A percentile compares a stretch with the other conserved stretches of the same genome.
These are phyloP conservation scores for Diaporthe batatas DNA, from an alignment of 2,329 filamentous ascomycete genomes.

Conservation along the genomic window DNA sequence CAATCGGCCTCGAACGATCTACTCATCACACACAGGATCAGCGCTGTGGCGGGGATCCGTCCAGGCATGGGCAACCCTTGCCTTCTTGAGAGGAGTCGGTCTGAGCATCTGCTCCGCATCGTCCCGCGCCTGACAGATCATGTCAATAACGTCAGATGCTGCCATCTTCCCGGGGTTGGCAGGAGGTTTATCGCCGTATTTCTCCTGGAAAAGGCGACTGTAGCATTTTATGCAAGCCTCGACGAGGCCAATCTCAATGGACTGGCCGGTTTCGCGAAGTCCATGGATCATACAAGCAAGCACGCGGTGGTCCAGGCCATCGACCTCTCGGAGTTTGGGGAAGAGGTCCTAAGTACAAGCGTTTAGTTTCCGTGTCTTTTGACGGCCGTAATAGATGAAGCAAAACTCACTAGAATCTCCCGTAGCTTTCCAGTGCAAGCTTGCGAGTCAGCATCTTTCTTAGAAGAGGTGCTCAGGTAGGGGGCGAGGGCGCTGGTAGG, in stretches of 20 bases:
- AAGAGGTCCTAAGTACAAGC: conserved; percentile 16
- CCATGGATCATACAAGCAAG: conserved; percentile 15
- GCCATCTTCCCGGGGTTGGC: not conserved
- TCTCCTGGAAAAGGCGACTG: conserved; percentile 14
- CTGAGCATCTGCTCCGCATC: conserved; percentile 28
- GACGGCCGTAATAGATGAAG: not conserved
- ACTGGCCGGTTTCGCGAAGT: conserved; percentile 32
- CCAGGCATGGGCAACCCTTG: conserved; percentile 7
- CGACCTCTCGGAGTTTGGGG: conserved; percentile 12
- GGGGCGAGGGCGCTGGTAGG: conserved; percentile 8
- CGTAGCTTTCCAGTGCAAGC: conserved; percentile 15
- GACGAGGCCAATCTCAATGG: conserved; percentile 29
- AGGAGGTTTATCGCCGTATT: not conserved
- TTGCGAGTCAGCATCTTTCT: not conserved
- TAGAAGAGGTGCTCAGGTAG: conserved; percentile 15
- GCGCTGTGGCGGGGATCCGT: not conserved
- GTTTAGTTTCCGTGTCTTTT: not conserved
- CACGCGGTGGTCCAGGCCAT: conserved; percentile 12
- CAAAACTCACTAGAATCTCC: conserved; percentile 5
- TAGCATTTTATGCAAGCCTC: conserved; percentile 24
- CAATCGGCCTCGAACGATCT: not conserved
- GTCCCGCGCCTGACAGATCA: conserved; percentile 35
- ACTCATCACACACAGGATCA: not conserved
- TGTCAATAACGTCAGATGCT: not conserved
- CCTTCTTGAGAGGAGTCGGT: not conserved